phyloP scores from a whole-genome alignment of 805 yeast genomes.

The Candida dajiaensis region DNA sequence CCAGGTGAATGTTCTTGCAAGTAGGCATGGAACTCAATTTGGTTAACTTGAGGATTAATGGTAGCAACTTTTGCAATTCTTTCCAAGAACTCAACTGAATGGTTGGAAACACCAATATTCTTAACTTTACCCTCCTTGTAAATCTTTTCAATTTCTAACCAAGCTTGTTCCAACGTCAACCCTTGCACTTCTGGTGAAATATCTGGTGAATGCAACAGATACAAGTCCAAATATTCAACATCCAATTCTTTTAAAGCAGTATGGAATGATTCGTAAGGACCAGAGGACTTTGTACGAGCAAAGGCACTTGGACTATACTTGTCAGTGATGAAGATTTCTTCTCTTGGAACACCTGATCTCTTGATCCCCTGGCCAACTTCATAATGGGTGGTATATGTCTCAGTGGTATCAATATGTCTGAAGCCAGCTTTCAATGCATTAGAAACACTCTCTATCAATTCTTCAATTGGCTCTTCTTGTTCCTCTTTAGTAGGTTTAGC shows the following conservation, averaged over 20 bases:
- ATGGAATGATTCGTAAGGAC: slow-evolving; percentile 46
- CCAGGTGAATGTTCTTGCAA: slow-evolving; percentile 12
- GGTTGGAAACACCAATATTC: slow-evolving; percentile 18
- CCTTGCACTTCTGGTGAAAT: slow-evolving; percentile 32
- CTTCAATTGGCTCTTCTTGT: slow-evolving; percentile 22
- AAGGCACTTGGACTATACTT: slow-evolving; percentile 1
- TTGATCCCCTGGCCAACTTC: slow-evolving; percentile 50
- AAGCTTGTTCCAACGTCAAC: slow-evolving; percentile 33
- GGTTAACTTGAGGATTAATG: slow-evolving; percentile 14
- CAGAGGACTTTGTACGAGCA: slow-evolving; percentile 43
- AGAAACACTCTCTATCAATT: slow-evolving; percentile 6
- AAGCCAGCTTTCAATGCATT: slow-evolving; percentile 35
- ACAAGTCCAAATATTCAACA: slow-evolving; percentile 71
- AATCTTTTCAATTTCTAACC: slow-evolving; percentile 14
- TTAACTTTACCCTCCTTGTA: slow-evolving; percentile 8
- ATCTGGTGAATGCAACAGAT: slow-evolving; percentile 75
- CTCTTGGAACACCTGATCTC: slow-evolving; percentile 52
- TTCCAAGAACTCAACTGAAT: slow-evolving; percentile 11
- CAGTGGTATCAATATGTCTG: slow-evolving; percentile 60
- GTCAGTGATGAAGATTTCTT: slow-evolving; percentile 53
- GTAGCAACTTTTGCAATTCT: slow-evolving; percentile 6
- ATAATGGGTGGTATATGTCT: slow-evolving; percentile 45
- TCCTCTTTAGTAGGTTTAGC: slow-evolving; percentile 8
- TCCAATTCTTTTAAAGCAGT: slow-evolving; percentile 55
- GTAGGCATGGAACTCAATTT: slow-evolving; percentile 17